Evolutionary conservation across 805 yeast species (phyloP), one percentile per base, ranked within the genome.

Genomic region (Geotrichum ghanense): DNA sequence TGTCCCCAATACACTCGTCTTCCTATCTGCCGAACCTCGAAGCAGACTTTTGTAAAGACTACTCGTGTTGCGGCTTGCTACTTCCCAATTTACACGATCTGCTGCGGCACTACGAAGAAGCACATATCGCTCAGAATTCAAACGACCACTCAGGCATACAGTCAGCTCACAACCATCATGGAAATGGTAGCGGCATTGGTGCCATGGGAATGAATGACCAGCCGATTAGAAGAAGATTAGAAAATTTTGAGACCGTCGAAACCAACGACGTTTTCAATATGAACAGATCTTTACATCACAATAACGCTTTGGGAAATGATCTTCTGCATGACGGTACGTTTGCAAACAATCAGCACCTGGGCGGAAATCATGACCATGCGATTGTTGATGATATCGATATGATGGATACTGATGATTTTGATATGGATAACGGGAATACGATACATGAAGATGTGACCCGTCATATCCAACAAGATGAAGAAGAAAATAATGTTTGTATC

Each of bases 1-100:
- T 87, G 46, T 86, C 85, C 31, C 75, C 81, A 20, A 69, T 76
- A 48, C 74, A 77, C 49, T 67, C 73, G 35, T 78, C 90, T 6
- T 76, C 92, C 6, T 92, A 90, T 62, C 72, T 92, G 51, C 96
- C 97, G 17, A 86, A 85, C 58, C 71, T 90, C 49, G 98, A 90
- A 65, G 95, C 95, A 7, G 89, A 89, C 63, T 92, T 90, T 66
- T 92, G 98, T 65, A 85, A 84, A 64, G 98, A 92, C 68, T 92
- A 92, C 66, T 79, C 87, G 45, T 92, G 98, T 67, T 92, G 98
- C 68, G 98, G 97, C 23, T 83, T 84, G 60, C 70, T 82, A 40
- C 73, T 92, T 51, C 97, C 97, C 25, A 89, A 95, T 10, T 70
- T 92, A 53, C 98, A 92, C 63, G 98, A 92, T 62, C 71, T 92